Evolutionary conservation across 2,329 filamentous ascomycete species (phyloP).

Genomic region (Capronia epimyces): DNA sequence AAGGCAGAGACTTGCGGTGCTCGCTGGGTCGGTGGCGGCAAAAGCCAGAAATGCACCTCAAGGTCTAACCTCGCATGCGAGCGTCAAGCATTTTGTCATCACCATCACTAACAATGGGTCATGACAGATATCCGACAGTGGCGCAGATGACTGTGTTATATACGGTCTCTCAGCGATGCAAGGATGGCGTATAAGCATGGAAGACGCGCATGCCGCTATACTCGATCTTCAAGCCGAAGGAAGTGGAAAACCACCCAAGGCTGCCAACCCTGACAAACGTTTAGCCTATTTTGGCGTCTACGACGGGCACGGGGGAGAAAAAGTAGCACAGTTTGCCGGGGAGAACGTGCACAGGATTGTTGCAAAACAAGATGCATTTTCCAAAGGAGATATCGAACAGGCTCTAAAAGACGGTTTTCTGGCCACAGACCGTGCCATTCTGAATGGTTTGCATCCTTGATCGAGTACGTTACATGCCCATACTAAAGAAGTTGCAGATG

Average conservation of each 20-base stretch:
- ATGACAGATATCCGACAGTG: slow-evolving; percentile 72
- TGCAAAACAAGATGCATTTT: slow-evolving; percentile 89
- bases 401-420: slow-evolving; percentile 95
- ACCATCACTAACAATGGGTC: slow-evolving; percentile 3
- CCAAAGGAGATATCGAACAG: slow-evolving; percentile 85
- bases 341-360: slow-evolving; percentile 92
- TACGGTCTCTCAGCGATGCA: slow-evolving; percentile 98
- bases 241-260: slow-evolving; percentile 48
- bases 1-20: background rate
- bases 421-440: slow-evolving; percentile 89
- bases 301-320: slow-evolving; percentile 94
- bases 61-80: background rate
- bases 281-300: slow-evolving; percentile 97
- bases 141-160: slow-evolving; percentile 85
- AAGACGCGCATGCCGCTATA: slow-evolving; percentile 85
- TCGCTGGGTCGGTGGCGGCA: background rate
- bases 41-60: background rate
- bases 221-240: slow-evolving; percentile 72
- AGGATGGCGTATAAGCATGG: slow-evolving; percentile 99
- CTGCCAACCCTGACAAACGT: slow-evolving; percentile 63
- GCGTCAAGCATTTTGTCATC: background rate
- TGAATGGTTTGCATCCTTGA: slow-evolving; percentile 64
- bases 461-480: slow-evolving; percentile 2
- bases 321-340: slow-evolving; percentile 88
- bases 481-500: slow-evolving; percentile 56